phyloP scores from a whole-genome alignment of 805 yeast species.

The Alloascoidea africana region DNA sequence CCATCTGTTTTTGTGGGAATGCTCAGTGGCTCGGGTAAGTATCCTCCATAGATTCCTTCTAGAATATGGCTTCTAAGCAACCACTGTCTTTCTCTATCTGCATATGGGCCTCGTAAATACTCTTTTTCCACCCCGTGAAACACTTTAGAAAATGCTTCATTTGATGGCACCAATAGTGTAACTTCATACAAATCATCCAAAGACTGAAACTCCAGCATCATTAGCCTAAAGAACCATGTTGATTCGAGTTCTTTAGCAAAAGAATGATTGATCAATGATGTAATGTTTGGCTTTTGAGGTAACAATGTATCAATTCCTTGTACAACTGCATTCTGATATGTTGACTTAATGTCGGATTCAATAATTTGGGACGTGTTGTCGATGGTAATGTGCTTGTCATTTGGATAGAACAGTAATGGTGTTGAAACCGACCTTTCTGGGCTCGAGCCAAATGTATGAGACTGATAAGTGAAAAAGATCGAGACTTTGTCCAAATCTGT shows the following conservation, averaged over 20 bases:
- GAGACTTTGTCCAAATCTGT: too few species aligned
- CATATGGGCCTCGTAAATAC: slow-evolving; percentile 20
- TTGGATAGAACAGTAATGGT: too few species aligned
- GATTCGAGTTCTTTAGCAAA: slow-evolving; percentile 4
- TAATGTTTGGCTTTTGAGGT: slow-evolving; percentile 17
- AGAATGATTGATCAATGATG: slow-evolving; percentile 3
- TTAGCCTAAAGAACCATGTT: slow-evolving; percentile 3
- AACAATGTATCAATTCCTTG: slow-evolving; percentile 44
- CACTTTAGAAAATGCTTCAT: slow-evolving; percentile 16
- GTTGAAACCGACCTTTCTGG: too few species aligned
- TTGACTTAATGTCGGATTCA: slow-evolving; percentile 41
- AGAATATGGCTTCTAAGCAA: slow-evolving; percentile 29
- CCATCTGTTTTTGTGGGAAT: slow-evolving; percentile 14
- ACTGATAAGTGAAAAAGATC: too few species aligned
- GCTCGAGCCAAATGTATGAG: too few species aligned
- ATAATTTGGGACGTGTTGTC: slow-evolving; percentile 30
- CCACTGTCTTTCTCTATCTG: slow-evolving; percentile 7
- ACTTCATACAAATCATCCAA: slow-evolving; percentile 16
- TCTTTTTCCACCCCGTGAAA: slow-evolving; percentile 27
- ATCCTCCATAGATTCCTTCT: slow-evolving; percentile 19
- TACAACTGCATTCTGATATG: slow-evolving; percentile 47
- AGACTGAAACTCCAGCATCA: slow-evolving; percentile 8
- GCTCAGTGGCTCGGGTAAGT: slow-evolving; percentile 6
- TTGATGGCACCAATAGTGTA: slow-evolving; percentile 33
- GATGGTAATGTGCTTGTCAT: too few species aligned